Base-by-base conservation (phyloP, 768 basidiomycete species). In the Pholiota microspora region DNA sequence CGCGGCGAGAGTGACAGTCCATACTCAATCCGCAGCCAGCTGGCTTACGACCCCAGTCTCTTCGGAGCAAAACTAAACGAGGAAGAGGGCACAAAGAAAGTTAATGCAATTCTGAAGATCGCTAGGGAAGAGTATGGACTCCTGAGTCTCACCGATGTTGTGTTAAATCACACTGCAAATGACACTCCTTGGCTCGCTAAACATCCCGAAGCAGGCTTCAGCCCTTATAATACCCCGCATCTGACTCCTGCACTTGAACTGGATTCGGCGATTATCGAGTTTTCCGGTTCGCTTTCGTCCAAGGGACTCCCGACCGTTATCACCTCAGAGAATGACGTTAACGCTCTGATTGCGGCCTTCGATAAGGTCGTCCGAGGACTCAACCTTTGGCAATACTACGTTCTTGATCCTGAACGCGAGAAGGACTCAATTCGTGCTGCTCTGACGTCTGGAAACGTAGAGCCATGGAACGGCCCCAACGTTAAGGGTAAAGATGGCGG, bases 161-260 rank as follows among this genome's bases (percentile, higher is more conserved):
- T 99, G 4, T 81, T 98, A 53, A 99, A 99, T 68, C 97, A 99
- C 65, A 98, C 97, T 12, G 93, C 97, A 6, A 90, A 92, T 66
- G 93, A 98, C 66, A 94, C 88, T 59, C 77, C 85, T 15, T 99
- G 95, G 95, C 77, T 99, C 23, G 67, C 84, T 18, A 84, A 95
- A 5, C 97, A 99, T 68, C 97, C 97, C 1, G 97, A 99, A 79
- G 92, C 95, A 55, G 95, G 95, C 29, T 98, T 85, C 68, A 97
- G 89, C 60, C 90, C 94, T 4, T 77, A 81, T 16, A 98, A 98
- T 71, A 88, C 89, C 3, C 95, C 97, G 5, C 94, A 99, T 69
- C 78, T 99, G 15, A 78, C 84, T 0, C 89, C 93, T n/a, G 97
- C 97, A 4, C 76, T 95, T 47, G 95, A 97, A 69, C 76, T 99